Evolutionary conservation across 495 filamentous ascomycete genomes (phyloP).

Genomic region (Emericellopsis terricola): DNA sequence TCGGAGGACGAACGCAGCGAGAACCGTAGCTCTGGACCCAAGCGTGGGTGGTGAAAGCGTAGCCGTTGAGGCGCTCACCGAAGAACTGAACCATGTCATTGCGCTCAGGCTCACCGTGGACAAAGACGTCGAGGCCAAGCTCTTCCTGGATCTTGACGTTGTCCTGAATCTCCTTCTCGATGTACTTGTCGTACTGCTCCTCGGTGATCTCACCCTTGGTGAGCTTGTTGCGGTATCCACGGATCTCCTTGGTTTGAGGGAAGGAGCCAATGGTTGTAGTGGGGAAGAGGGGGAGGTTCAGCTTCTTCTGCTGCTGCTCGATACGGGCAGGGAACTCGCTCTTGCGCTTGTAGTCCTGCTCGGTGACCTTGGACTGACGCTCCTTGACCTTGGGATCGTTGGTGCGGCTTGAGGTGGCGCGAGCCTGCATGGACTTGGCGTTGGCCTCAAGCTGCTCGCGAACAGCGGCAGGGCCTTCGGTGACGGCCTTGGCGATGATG

Average conservation of each 20-base stretch:
- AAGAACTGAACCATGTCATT: constrained; percentile 99
- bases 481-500: constrained; percentile 91
- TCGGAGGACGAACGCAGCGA: constrained; percentile 92
- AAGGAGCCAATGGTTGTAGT: constrained; percentile 99
- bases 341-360: constrained; percentile 77
- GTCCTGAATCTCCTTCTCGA: constrained; percentile 89
- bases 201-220: constrained; percentile 91
- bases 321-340: constrained; percentile 70
- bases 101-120: constrained; percentile 97
- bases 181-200: constrained; percentile 91
- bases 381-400: constrained; percentile 95
- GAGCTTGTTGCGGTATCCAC: constrained; percentile 88
- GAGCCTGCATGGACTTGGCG: constrained; percentile 72
- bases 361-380: constrained; percentile 70
- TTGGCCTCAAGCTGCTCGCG: constrained; percentile 81
- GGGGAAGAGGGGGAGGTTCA: constrained; percentile 90
- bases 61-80: constrained; percentile 88
- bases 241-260: constrained; percentile 98
- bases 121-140: constrained; percentile 81
- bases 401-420: constrained; percentile 79
- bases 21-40: constrained; percentile 98
- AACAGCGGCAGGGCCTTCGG: constrained; percentile 72
- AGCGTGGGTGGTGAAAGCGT: constrained; percentile 96
- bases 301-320: constrained; percentile 64
- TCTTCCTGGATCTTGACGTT: constrained; percentile 94